Evolutionary conservation across 768 basidiomycete genomes (phyloP), one percentile per base, ranked within the genome.

Genomic region (Mycena venus): DNA sequence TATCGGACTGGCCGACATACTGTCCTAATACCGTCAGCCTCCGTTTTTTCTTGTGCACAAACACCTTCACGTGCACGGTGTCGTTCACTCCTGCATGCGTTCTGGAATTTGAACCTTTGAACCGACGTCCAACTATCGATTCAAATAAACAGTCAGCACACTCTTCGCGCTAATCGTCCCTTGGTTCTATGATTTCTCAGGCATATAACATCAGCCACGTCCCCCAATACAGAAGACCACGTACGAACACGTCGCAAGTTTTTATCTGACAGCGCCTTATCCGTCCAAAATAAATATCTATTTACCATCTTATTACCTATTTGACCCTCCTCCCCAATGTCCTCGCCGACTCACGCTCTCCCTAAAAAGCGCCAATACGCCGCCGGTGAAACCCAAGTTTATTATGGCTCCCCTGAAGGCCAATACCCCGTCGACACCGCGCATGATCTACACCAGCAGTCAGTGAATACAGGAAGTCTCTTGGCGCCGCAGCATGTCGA

Each of bases 351-450:
- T 23, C 71, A 58, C 34, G 67, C 29, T n/a, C n/a, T n/a, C 3
- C 25, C 68, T 10, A 71, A 86, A 89, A 76, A 85, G 88, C 86
- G 91, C 31, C 90, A 91, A 75, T 91, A 92, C 78, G 90, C 91
- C 7, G 86, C 90, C 4, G 90, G 88, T 14, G 90, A 91, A 78
- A 88, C 88, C 3, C 88, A 89, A 68, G 88, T 85, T 14, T 90
- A 89, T 77, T 87, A 87, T 66, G 83, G 84, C 44, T 84, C 78
- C 69, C 19, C 56, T 23, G 55, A 34, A n/a, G 63, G 63, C 62
- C 70, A 71, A 81, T 59, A 74, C 72, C 5, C 78, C 66, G 38
- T 44, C 32, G 63, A 32, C 42, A 14, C 10, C 27, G n/a, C n/a
- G n/a, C 60, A 42, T 15, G 27, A 32, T 32, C 9, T 34, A 38